Base-by-base conservation (phyloP, 2,329 filamentous ascomycete species). In the Penicillium digitatum region DNA sequence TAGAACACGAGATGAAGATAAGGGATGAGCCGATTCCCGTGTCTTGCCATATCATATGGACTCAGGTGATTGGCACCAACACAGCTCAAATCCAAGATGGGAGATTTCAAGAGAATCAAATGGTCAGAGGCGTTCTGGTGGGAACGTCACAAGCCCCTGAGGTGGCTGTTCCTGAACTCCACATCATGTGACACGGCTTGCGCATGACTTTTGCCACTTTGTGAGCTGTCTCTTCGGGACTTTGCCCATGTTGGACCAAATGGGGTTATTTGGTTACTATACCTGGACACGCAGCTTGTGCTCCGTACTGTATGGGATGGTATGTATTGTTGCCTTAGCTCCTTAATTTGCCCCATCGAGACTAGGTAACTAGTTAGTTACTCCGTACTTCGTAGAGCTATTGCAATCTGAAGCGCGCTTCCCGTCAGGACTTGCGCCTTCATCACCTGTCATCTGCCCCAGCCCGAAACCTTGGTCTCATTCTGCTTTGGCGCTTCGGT, bases 131-230 rank as follows among this genome's bases (percentile, higher is more conserved):
- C 32, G 40, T 34, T 22, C 27, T 31, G 8, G 29, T 12, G 32
- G 31, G 34, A 32, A 42, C 48, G 32, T 61, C 60, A 62, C 58
- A 56, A 52, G 58, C 52, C 49, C 56, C 52, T 55, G 54, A 58
- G 40, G 56, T 53, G 49, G 45, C 53, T 52, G 50, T 40, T 43
- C 24, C 31, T 26, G 43, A n/a, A 16, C 35, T 35, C 50, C 45
- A 54, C 51, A 54, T 54, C 52, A 55, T 55, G 52, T 55, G 47
- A 55, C 52, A 3, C 3, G 39, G 16, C 18, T 43, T 51, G 46
- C 52, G 52, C 52, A 40, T 55, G 52, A 55, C 39, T 34, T 34
- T 55, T 16, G 52, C 52, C 52, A 54, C 47, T 27, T 44, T 55
- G 32, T 55, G 52, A 55, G 52, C 42, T 51, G 52, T 38, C 31